Evolutionary conservation across 768 basidiomycete species (phyloP), one percentile per base, ranked within the genome.

Genomic region (Cystofilobasidium macerans): DNA sequence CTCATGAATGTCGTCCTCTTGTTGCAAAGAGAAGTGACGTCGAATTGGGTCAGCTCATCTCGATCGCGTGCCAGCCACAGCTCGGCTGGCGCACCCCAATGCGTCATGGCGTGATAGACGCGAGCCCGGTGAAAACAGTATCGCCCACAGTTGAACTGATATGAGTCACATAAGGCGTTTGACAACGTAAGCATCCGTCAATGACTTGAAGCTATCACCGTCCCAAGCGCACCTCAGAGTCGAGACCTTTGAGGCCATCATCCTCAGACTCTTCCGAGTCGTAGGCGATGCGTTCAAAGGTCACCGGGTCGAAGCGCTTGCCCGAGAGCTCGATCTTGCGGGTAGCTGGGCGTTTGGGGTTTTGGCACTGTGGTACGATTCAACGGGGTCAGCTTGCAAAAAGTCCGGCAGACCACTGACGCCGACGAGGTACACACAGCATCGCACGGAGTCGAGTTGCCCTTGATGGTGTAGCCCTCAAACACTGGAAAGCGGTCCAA

Each of bases 171-270:
- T 7, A 38, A 38, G 36, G 36, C n/a, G n/a, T n/a, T n/a, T n/a
- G n/a, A n/a, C n/a, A n/a, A n/a, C n/a, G n/a, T n/a, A n/a, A n/a
- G n/a, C n/a, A n/a, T n/a, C n/a, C n/a, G n/a, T n/a, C n/a, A n/a
- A n/a, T n/a, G n/a, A n/a, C n/a, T n/a, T n/a, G n/a, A n/a, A n/a
- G n/a, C n/a, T n/a, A n/a, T n/a, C n/a, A n/a, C n/a, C n/a, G n/a
- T n/a, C n/a, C n/a, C n/a, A n/a, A n/a, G n/a, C 45, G 45, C 45
- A 47, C 45, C 45, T 54, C 51, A 26, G 51, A 54, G 28, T 54
- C 28, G 12, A 54, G 8, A 8, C 13, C 13, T 6, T 8, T 8
- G 28, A 54, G 26, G 28, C 32, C 51, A 11, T 54, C 28, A 30
- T 54, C 51, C 14, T 5, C 22, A 11, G 26, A 2, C 28, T 54